Evolutionary conservation across 148 eudicot species (phyloP).

Genomic region (Rhododendron simsii): DNA sequence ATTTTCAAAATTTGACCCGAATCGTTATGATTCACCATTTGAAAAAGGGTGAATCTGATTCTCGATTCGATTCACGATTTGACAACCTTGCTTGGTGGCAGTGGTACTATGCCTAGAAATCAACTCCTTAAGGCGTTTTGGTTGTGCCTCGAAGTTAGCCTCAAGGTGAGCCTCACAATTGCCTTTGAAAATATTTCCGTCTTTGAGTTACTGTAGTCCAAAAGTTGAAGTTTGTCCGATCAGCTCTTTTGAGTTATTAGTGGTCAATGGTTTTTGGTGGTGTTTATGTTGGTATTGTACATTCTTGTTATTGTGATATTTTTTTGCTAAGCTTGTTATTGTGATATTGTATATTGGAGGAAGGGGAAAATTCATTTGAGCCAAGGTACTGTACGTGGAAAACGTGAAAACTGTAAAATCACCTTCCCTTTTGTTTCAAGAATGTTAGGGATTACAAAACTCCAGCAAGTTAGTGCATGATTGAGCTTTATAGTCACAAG

Average conservation of each 20-base stretch:
- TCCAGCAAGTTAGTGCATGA: not conserved
- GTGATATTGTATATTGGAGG: not conserved
- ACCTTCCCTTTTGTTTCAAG: not conserved
- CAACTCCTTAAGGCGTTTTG: no score
- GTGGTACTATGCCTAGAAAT: no score
- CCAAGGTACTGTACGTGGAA: not conserved
- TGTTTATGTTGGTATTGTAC: not conserved
- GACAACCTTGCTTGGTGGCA: no score
- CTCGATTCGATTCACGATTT: no score
- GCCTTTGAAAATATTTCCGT: no score
- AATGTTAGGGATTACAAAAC: not conserved
- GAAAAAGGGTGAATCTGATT: no score
- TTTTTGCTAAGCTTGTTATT: no score
- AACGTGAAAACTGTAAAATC: not conserved
- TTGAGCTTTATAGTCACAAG: not conserved
- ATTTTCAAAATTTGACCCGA: no score
- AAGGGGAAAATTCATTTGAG: not conserved
- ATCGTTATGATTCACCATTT: no score
- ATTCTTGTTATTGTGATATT: not conserved
- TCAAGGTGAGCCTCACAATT: no score
- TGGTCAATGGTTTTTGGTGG: not conserved
- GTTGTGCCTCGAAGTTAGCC: no score
- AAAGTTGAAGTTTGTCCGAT: not conserved
- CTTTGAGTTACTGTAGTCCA: not conserved
- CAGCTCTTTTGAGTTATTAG: not conserved